Percentiles rank a stretch among this genome's conserved stretches.
Evolutionary conservation across 1,139 yeast genomes (phyloP).

Genomic region (Zygotorulaspora mrakii): DNA sequence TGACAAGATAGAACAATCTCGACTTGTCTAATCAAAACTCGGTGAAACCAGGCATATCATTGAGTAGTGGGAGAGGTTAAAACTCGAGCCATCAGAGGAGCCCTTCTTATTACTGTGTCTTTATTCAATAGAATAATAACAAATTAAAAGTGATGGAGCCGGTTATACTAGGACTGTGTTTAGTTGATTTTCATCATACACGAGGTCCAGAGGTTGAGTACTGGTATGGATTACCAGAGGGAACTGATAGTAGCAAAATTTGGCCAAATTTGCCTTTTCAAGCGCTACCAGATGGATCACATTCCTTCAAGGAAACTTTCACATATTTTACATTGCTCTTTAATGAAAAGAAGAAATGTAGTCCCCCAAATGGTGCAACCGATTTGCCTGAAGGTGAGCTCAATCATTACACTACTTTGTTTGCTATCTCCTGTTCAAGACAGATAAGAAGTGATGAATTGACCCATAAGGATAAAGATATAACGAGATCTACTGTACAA

Average conservation of each 20-base stretch:
- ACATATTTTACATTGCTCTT: slow-evolving; percentile 85
- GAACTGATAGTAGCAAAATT: slow-evolving; percentile 41
- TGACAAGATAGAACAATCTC: too few relatives aligned
- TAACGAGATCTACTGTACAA: slow-evolving; percentile 86
- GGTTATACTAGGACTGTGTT: slow-evolving; percentile 73
- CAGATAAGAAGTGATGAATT: slow-evolving; percentile 69
- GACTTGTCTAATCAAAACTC: too few relatives aligned
- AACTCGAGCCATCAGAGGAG: too few relatives aligned
- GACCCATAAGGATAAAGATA: slow-evolving; percentile 54
- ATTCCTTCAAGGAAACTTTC: slow-evolving; percentile 86
- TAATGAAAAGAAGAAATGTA: slow-evolving; percentile 48
- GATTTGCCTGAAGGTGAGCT: slow-evolving; percentile 45
- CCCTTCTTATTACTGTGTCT: too few relatives aligned
- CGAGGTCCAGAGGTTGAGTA: slow-evolving; percentile 95
- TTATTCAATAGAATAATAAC: too few relatives aligned
- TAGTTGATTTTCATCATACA: slow-evolving; percentile 90
- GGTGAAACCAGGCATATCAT: too few relatives aligned
- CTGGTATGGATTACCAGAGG: slow-evolving; percentile 69
- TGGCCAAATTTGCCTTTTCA: slow-evolving; percentile 95
- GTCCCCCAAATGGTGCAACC: slow-evolving; percentile 29
- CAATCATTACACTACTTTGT: slow-evolving; percentile 54
- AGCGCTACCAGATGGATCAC: slow-evolving; percentile 95
- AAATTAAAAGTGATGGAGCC: slow-evolving; percentile 15
- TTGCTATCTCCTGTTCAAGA: slow-evolving; percentile 91
- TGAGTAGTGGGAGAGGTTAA: too few relatives aligned